A percentile compares a stretch with the other conserved stretches of the same genome.
Evolutionary conservation across 2,329 filamentous ascomycete genomes (phyloP).

Genomic region (Trichoderma sp.): DNA sequence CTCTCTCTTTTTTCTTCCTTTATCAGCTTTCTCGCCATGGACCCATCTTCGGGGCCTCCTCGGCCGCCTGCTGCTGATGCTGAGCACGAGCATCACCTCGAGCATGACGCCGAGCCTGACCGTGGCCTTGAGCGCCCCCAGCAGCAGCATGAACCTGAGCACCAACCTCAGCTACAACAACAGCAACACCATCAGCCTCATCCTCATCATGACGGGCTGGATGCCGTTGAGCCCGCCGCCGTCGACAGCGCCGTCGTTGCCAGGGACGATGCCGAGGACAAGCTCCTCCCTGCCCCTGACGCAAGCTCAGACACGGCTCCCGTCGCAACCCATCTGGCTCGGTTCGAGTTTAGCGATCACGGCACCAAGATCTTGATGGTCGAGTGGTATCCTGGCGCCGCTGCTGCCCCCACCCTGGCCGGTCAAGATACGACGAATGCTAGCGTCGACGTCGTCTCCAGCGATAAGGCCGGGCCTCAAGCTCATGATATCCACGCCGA

Average conservation of each 20-base stretch:
- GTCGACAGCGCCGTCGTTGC: slow-evolving; percentile 18
- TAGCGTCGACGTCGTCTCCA: neutral
- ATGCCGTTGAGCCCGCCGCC: neutral
- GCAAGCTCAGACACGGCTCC: slow-evolving; percentile 21
- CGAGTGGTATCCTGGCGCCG: slow-evolving; percentile 65
- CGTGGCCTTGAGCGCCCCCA: neutral
- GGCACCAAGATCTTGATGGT: slow-evolving; percentile 93
- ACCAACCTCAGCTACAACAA: neutral
- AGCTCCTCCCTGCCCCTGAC: slow-evolving; percentile 17
- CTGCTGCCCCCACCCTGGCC: slow-evolving; percentile 13
- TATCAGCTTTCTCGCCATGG: slow-evolving; percentile 24
- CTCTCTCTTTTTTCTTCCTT: neutral
- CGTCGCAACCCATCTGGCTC: slow-evolving; percentile 47
- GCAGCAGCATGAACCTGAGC: neutral
- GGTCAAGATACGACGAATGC: slow-evolving; percentile 5
- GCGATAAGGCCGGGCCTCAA: slow-evolving; percentile 8
- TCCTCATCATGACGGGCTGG: neutral
- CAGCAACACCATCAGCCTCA: neutral
- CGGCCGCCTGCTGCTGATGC: slow-evolving; percentile 27
- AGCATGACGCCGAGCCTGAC: neutral
- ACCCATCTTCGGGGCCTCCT: slow-evolving; percentile 34
- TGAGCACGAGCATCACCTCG: neutral
- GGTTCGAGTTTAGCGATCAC: slow-evolving; percentile 85
- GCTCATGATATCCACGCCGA: slow-evolving; percentile 13
- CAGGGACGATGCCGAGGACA: slow-evolving; percentile 22